These are phyloP conservation scores for Herpotrichia juniperi DNA, from an alignment of 2,329 filamentous ascomycete species.

Conservation along the genomic window DNA sequence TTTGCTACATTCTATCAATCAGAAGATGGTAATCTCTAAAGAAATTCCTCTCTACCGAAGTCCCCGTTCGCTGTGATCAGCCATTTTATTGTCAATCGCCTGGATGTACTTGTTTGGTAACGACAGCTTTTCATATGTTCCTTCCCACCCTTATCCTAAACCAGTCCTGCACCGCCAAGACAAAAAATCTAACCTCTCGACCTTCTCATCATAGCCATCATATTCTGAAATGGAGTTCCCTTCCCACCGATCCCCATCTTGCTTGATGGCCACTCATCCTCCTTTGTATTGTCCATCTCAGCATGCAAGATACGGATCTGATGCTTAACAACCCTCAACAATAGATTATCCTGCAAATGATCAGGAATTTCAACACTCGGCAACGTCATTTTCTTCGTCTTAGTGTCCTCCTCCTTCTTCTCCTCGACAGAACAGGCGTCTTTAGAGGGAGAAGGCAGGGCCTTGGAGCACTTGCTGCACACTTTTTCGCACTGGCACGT, in stretches of 20 bases:
- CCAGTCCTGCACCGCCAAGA: too few species aligned
- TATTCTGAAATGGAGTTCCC: background rate
- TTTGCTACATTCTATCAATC: too few species aligned
- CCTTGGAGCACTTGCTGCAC: conserved; percentile 27
- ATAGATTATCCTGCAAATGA: conserved; percentile 25
- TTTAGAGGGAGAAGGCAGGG: conserved; percentile 1
- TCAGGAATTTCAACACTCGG: conserved; percentile 31
- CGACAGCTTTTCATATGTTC: too few species aligned
- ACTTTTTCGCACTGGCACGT: conserved; percentile 23
- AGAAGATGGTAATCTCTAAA: too few species aligned
- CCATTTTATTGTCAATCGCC: too few species aligned
- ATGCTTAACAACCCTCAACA: conserved; percentile 41
- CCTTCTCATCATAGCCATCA: background rate
- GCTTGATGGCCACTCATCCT: conserved; percentile 18
- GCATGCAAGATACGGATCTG: conserved; percentile 44
- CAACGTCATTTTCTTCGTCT: conserved; percentile 23
- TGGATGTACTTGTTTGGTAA: too few species aligned
- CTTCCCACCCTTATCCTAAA: too few species aligned
- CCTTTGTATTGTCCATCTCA: conserved; percentile 42
- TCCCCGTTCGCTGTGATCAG: too few species aligned
- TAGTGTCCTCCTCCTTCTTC: conserved; percentile 11
- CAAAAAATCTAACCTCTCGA: background rate
- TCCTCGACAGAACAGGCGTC: background rate
- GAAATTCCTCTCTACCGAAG: too few species aligned
- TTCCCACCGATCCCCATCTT: conserved; percentile 17